Evolutionary conservation across 352 stramenopile species (phyloP).

Genomic region (Aphanomyces astaci): DNA sequence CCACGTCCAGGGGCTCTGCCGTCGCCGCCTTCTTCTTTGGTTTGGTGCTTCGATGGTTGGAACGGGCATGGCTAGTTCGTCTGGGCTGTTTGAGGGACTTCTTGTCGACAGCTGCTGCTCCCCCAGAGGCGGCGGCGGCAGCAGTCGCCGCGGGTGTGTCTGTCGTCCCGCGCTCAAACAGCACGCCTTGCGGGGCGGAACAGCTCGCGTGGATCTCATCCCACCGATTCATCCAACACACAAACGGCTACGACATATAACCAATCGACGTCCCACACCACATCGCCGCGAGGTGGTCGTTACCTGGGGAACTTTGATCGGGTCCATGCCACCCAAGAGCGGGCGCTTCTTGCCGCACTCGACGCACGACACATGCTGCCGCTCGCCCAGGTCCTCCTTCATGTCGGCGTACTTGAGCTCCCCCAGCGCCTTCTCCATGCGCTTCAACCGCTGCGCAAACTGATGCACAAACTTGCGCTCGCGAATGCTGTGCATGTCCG

Average conservation of each 20-base stretch:
- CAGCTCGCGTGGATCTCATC: constrained; percentile 71
- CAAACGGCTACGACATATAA: constrained; percentile 43
- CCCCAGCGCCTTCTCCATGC: constrained; percentile 60
- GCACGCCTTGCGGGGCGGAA: constrained; percentile 49
- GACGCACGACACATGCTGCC: constrained; percentile 60
- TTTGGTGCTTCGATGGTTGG: neutral
- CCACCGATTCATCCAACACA: constrained; percentile 78
- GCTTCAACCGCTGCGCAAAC: constrained; percentile 59
- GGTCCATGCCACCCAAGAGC: constrained; percentile 68
- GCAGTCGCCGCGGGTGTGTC: neutral
- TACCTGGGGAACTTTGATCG: constrained; percentile 38
- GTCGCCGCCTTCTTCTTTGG: neutral
- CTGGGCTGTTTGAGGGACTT: too few species aligned
- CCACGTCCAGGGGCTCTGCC: neutral
- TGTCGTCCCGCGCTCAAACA: constrained; percentile 17
- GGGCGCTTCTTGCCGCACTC: constrained; percentile 67
- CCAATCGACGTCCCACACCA: neutral
- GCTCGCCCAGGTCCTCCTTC: constrained; percentile 54
- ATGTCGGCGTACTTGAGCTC: constrained; percentile 56
- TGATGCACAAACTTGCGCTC: constrained; percentile 59
- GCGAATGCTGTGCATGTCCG: constrained; percentile 50
- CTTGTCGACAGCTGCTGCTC: too few species aligned
- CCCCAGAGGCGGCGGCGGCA: too few species aligned
- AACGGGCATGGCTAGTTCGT: too few species aligned
- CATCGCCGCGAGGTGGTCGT: too few species aligned